Evolutionary conservation across 2,329 filamentous ascomycete species (phyloP), one percentile per base, ranked within the genome.

Genomic region (Amauroascus verrucosus): DNA sequence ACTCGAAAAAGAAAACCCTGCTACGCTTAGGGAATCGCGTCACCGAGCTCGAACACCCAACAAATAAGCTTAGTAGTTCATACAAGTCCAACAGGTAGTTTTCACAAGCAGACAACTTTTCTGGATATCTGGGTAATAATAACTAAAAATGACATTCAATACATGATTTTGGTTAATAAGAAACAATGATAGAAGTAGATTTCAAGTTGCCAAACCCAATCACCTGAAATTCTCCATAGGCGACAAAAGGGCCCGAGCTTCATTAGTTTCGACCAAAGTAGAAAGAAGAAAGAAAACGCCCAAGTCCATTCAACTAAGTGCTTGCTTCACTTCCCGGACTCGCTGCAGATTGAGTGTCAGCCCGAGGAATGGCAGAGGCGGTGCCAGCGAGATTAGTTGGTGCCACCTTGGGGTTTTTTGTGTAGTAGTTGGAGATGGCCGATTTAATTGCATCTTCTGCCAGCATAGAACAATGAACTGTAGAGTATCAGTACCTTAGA

Each of bases 391-490:
- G 79, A 66, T 90, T 82, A 37, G 88, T 94, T 54, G 77, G 66
- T 64, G 81, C 80, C 33, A 82, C 82, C 58, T 85, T 82, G 55
- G 88, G 87, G 74, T 94, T 93, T 79, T 94, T 93, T 66, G 82
- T 86, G 75, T 91, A 88, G 76, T 93, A 95, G 71, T 95, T 88
- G 59, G 82, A 84, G 66, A 95, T 93, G 61, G 88, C 88, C 35
- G 86, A 88, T 73, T 93, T 93, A 78, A 95, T 94, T 59, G 88
- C 88, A 66, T 95, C 88, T 70, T 94, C 88, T 13, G 88, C 88
- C 60, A 95, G 79, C 86, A 94, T 93, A 48, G 86, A 91, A 77
- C 88, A 95, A 72, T 95, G 88, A 46, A 93, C 85, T 87, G 64
- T 6, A 35, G 20, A 16, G 41, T 28, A 38, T 53, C 46, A 53